Evolutionary conservation across 75 land plant species (phyloP).

Genomic region (Cupressus sempervirens): DNA sequence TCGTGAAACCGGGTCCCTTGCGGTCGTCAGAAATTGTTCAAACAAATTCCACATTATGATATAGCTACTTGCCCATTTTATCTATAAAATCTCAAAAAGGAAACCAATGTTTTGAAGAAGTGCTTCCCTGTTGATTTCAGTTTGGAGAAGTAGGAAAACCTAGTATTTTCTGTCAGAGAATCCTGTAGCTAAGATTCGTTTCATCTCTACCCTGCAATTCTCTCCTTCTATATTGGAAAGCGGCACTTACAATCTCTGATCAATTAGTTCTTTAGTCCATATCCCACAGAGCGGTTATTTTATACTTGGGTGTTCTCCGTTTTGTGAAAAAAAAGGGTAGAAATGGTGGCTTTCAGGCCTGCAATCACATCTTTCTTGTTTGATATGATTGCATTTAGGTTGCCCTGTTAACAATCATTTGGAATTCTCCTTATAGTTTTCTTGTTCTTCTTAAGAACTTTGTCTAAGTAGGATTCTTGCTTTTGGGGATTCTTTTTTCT

Average conservation of each 20-base stretch:
- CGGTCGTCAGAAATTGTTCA: no score
- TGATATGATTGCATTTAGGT: neutral
- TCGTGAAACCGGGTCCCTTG: no score
- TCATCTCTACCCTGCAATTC: neutral
- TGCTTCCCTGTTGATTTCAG: no score
- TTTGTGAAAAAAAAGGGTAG: neutral
- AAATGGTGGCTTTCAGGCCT: neutral
- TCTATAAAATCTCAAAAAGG: no score
- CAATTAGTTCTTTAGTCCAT: neutral
- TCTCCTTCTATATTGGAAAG: neutral
- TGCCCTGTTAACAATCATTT: neutral
- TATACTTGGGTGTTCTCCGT: neutral
- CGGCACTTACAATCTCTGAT: neutral
- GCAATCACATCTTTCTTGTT: neutral
- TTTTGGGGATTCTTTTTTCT: neutral
- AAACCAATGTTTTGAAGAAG: no score
- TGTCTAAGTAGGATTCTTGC: neutral
- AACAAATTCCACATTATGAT: no score
- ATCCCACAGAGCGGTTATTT: neutral
- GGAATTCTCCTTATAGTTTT: neutral
- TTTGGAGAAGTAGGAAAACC: no score
- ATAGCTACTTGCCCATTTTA: no score
- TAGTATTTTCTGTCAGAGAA: neutral
- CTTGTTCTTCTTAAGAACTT: no score
- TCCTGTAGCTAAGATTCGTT: neutral